A percentile compares a stretch with the other conserved stretches of the same genome.
These are phyloP conservation scores for Cercospora sojina DNA, from an alignment of 2,329 filamentous ascomycete genomes.

Conservation along the genomic window DNA sequence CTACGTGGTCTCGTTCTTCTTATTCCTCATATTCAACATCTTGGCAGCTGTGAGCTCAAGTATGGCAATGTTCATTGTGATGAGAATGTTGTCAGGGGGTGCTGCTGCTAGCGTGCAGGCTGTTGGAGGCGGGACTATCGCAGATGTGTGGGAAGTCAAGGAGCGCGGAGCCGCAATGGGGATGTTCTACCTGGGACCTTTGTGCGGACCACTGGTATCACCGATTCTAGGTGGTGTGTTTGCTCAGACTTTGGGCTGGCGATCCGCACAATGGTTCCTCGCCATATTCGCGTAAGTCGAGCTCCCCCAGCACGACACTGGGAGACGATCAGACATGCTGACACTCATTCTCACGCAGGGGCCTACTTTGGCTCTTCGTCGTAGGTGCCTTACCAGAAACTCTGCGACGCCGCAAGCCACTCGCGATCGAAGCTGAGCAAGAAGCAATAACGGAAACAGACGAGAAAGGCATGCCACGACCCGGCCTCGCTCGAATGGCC, in stretches of 20 bases:
- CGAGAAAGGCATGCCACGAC: conserved; percentile 29
- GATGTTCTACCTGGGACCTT: conserved; percentile 75
- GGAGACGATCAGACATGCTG: background rate
- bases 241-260: conserved; percentile 69
- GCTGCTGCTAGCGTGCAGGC: conserved; percentile 78
- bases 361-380: conserved; percentile 55
- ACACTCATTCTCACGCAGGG: conserved; percentile 39
- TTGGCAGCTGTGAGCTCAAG: conserved; percentile 67
- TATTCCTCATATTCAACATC: conserved; percentile 70
- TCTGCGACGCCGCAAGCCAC: conserved; percentile 41
- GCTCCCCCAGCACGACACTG: background rate
- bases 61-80: conserved; percentile 74
- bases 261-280: conserved; percentile 75
- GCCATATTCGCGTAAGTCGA: conserved; percentile 57
- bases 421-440: conserved; percentile 35
- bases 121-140: conserved; percentile 78
- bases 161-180: conserved; percentile 80
- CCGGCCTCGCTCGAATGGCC: conserved; percentile 52
- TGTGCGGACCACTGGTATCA: conserved; percentile 70
- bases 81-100: conserved; percentile 71
- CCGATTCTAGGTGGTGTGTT: conserved; percentile 75
- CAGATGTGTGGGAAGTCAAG: conserved; percentile 72
- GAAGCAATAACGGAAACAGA: conserved; percentile 28
- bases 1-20: conserved; percentile 70
- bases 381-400: conserved; percentile 67